phyloP scores from a whole-genome alignment of 1,284 basidiomycete species.

The Mycena citricolor region DNA sequence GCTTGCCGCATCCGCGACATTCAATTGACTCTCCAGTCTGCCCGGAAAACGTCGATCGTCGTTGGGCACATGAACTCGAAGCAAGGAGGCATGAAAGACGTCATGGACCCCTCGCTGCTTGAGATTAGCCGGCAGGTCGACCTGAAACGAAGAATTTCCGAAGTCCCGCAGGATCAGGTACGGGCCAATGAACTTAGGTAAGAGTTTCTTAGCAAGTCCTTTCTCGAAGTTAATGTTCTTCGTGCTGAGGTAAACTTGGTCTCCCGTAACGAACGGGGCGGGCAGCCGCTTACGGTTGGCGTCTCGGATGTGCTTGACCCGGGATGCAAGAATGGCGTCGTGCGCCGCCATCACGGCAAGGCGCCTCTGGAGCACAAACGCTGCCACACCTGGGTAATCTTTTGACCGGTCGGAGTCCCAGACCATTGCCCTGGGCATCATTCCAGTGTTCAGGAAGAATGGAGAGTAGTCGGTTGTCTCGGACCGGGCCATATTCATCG shows the following conservation, averaged over 20 bases:
- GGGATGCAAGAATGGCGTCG: constrained; percentile 8
- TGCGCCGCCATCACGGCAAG: constrained; percentile 28
- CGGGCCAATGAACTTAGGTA: constrained; percentile 10
- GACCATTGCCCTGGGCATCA: constrained; percentile 5
- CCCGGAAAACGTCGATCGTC: constrained; percentile 28
- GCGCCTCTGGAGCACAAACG: constrained; percentile 27
- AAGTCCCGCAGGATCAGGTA: constrained; percentile 20
- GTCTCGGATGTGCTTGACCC: constrained; percentile 29
- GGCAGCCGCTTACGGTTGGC: constrained; percentile 29
- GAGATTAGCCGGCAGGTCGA: constrained; percentile 21
- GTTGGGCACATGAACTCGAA: constrained; percentile 25
- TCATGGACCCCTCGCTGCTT: constrained; percentile 23
- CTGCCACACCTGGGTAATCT: constrained; percentile 28
- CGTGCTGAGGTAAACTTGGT: constrained; percentile 21
- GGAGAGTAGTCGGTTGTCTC: constrained; percentile 6
- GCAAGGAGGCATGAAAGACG: constrained; percentile 26
- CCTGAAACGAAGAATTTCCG: background rate
- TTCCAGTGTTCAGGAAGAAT: constrained; percentile 10
- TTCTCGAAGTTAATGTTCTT: constrained; percentile 26
- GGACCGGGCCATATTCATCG: constrained; percentile 4
- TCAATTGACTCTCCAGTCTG: constrained; percentile 7
- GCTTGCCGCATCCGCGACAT: background rate
- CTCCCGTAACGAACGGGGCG: constrained; percentile 4
- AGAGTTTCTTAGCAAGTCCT: background rate
- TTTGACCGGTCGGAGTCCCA: constrained; percentile 6